Evolutionary conservation across 2,329 filamentous ascomycete genomes (phyloP), one percentile per base, ranked within the genome.

Genomic region (Aspergillus sp.): DNA sequence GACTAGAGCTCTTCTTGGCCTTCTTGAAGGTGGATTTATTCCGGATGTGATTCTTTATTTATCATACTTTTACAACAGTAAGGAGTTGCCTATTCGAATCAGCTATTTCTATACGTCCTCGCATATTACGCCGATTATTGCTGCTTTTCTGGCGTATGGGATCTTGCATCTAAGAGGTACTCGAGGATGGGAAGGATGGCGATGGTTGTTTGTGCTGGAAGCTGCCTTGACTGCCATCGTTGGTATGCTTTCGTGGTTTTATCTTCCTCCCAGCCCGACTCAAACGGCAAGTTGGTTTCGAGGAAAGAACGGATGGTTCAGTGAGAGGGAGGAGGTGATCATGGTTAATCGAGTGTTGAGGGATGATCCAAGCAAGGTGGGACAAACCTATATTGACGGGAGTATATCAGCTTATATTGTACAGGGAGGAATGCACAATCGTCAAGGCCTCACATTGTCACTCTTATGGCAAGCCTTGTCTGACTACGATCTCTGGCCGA

Each of bases 21-120:
- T 56, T 2, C 53, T 76, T 0, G 60, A 74, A 27, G 36, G 36
- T 4, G 36, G 36, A n/a, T 38, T 38, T 27, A 38, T 38, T n/a
- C 36, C 36, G 1, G 36, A 38, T 12, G 19, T 58, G 27, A 54
- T 69, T 19, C 49, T 69, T 0, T 88, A 82, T 60, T 69, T 88
- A 5, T 81, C 77, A 5, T 88, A 88, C 59, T 89, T 83, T 57
- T 88, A 88, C 65, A 88, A 78, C 39, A 75, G 77, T 2, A 72
- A 73, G 38, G 85, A 88, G 59, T 69, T 88, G 0, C 81, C 83
- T 0, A 73, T 76, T 5, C 51, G 61, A 9, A 46, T 59, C 30
- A 48, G 57, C 7, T 59, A 56, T 41, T 59, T 52, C 42, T 60
- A 54, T 43, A 51, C 57, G 3, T 51, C 56, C 1, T 43, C 52